phyloP scores from a whole-genome alignment of 108 stramenopile species.

The Thalassiosira profunda region DNA sequence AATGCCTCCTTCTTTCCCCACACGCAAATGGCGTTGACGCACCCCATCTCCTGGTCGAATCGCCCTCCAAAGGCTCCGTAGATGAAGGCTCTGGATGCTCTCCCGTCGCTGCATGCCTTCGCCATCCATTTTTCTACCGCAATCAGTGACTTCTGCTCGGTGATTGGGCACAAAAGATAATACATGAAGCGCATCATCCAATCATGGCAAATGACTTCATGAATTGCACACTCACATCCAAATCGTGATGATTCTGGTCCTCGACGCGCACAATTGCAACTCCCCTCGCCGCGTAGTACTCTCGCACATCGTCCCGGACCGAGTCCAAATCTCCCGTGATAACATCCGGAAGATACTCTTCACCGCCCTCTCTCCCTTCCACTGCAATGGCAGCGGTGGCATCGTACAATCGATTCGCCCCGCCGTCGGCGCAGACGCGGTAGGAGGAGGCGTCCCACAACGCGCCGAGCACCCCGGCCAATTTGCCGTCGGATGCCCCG shows the following conservation, averaged over 20 bases:
- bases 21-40: slow-evolving; percentile 68
- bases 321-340: slow-evolving; percentile 97
- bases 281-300: slow-evolving; percentile 64
- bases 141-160: slow-evolving; percentile 43
- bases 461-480: slow-evolving; percentile 50
- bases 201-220: not conserved
- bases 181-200: not conserved
- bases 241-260: slow-evolving; percentile 91
- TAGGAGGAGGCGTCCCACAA: slow-evolving; percentile 65
- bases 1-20: slow-evolving; percentile 56
- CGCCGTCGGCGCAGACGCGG: slow-evolving; percentile 96
- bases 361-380: not conserved
- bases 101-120: slow-evolving; percentile 27
- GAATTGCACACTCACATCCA: slow-evolving; percentile 65
- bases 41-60: slow-evolving; percentile 92
- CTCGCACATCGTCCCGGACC: slow-evolving; percentile 64
- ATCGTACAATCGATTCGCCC: slow-evolving; percentile 93
- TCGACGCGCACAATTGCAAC: slow-evolving; percentile 59
- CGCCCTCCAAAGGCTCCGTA: slow-evolving; percentile 91
- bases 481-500: no score
- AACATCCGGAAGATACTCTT: slow-evolving; percentile 66
- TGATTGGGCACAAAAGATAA: not conserved
- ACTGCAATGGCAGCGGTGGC: slow-evolving; percentile 26
- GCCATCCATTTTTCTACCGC: slow-evolving; percentile 44
- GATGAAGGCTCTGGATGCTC: slow-evolving; percentile 40